A percentile compares a stretch with the other conserved stretches of the same genome.
Evolutionary conservation across 495 filamentous ascomycete species (phyloP).

Genomic region (Neurospora discreta): DNA sequence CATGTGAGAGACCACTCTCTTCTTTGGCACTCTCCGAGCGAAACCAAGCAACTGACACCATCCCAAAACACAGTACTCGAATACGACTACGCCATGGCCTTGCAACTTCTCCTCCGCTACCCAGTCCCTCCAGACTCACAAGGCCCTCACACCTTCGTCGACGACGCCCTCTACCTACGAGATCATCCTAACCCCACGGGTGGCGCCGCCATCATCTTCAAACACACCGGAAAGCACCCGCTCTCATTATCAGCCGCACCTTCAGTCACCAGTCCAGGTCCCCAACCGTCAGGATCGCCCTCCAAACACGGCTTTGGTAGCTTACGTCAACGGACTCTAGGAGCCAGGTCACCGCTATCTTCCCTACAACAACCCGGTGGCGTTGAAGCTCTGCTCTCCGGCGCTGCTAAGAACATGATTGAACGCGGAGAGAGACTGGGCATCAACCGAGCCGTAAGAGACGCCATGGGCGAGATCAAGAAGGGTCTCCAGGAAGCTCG

Average conservation of each 20-base stretch:
- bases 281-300: background rate
- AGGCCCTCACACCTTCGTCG: slow-evolving; percentile 64
- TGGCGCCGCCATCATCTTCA: slow-evolving; percentile 63
- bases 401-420: slow-evolving; percentile 74
- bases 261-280: slow-evolving; percentile 27
- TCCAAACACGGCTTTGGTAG: slow-evolving; percentile 12
- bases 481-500: slow-evolving; percentile 32
- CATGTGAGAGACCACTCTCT: slow-evolving; percentile 50
- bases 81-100: slow-evolving; percentile 73
- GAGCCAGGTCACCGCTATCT: slow-evolving; percentile 36
- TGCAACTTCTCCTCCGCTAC: slow-evolving; percentile 76
- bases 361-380: slow-evolving; percentile 49
- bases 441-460: slow-evolving; percentile 80
- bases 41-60: slow-evolving; percentile 1
- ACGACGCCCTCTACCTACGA: slow-evolving; percentile 78
- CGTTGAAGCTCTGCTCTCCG: slow-evolving; percentile 71
- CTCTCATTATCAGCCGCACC: background rate
- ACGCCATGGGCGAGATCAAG: slow-evolving; percentile 72
- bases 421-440: slow-evolving; percentile 77
- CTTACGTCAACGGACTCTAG: slow-evolving; percentile 23
- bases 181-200: slow-evolving; percentile 63
- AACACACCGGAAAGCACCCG: slow-evolving; percentile 57
- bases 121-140: slow-evolving; percentile 51
- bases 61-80: slow-evolving; percentile 52
- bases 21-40: background rate